Conservation (phyloP, 2,329 filamentous ascomycete species). For the Colletotrichum paranaense region DNA sequence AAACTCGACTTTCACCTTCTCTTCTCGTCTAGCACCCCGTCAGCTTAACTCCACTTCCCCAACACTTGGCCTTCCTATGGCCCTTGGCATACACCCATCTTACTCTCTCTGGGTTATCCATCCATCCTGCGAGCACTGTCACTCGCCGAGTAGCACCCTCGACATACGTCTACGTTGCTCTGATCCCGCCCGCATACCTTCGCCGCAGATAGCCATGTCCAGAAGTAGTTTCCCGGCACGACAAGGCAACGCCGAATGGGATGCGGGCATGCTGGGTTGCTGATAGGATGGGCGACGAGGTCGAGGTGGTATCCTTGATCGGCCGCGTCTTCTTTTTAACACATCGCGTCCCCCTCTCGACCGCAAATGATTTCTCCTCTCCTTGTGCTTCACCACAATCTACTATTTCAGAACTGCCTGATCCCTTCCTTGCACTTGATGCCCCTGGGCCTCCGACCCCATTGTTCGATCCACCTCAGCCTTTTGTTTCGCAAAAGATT, state of each 20-base stretch:
- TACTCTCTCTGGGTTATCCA: neutral
- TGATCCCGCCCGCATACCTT: constrained; percentile 9
- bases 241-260: constrained; percentile 2
- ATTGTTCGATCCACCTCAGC: neutral
- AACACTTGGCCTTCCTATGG: constrained; percentile 33
- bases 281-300: neutral
- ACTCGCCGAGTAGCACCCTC: constrained; percentile 16
- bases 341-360: constrained; percentile 15
- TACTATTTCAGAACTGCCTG: constrained; percentile 1
- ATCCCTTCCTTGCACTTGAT: neutral
- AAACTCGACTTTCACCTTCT: constrained; percentile 27
- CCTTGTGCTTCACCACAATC: constrained; percentile 16
- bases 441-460: neutral
- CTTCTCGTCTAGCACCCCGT: constrained; percentile 29
- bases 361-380: neutral
- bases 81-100: constrained; percentile 24
- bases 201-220: constrained; percentile 29
- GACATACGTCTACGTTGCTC: neutral
- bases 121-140: neutral
- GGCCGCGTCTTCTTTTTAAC: constrained; percentile 14
- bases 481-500: neutral
- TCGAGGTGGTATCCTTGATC: neutral
- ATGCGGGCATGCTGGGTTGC: constrained; percentile 1
- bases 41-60: constrained; percentile 32
- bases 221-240: constrained; percentile 10